These are phyloP conservation scores for Penicillium tannophilum DNA, from an alignment of 495 filamentous ascomycete genomes.

Conservation along the genomic window DNA sequence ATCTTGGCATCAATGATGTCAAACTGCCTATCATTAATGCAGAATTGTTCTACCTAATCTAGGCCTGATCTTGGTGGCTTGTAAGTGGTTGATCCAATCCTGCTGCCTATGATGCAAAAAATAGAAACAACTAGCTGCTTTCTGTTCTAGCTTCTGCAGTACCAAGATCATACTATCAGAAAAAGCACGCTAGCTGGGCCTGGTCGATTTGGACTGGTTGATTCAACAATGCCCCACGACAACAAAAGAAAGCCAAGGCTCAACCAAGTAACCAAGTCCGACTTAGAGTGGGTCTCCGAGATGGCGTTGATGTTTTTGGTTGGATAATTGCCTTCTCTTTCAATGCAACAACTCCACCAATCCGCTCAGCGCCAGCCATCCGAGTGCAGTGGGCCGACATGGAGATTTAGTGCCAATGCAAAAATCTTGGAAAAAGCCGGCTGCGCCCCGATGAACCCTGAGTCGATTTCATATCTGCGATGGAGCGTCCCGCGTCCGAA, in stretches of 20 bases:
- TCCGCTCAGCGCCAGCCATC: background rate
- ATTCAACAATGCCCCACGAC: background rate
- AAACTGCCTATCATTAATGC: background rate
- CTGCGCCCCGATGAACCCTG: background rate
- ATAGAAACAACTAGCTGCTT: background rate
- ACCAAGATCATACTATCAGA: too few species aligned
- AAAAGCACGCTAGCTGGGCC: background rate
- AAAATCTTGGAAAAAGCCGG: background rate
- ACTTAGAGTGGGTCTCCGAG: background rate
- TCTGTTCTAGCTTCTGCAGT: too few species aligned
- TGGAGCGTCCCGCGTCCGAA: background rate
- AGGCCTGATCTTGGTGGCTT: background rate
- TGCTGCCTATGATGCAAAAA: conserved; percentile 7
- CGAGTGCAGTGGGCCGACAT: background rate
- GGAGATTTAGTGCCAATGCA: conserved; percentile 5
- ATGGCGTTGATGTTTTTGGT: background rate
- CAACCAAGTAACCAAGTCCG: conserved; percentile 5
- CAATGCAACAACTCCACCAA: background rate
- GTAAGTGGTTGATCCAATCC: conserved; percentile 1
- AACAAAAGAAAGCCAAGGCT: background rate
- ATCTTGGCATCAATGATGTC: too few species aligned
- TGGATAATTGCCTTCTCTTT: background rate
- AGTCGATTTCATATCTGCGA: background rate
- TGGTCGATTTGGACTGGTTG: background rate
- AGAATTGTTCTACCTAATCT: background rate